Conservation (phyloP, 306 rosid species). For the Urtica urens region DNA sequence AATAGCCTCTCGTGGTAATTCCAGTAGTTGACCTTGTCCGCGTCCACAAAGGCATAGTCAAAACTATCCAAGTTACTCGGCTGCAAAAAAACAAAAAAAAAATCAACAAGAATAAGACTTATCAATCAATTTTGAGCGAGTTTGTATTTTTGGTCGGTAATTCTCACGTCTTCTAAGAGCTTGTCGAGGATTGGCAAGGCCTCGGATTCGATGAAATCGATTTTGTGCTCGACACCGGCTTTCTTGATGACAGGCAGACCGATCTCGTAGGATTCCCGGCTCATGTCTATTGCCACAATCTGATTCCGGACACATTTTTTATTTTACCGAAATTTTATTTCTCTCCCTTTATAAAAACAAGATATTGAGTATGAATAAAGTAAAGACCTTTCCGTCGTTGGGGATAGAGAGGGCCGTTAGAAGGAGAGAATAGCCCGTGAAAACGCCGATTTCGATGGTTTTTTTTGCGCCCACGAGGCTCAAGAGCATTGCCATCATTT, state of each 20-base stretch:
- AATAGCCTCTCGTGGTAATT: slow-evolving; percentile 44
- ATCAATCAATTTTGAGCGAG: not conserved
- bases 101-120: not conserved
- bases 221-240: slow-evolving; percentile 60
- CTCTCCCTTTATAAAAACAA: no score
- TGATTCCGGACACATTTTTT: slow-evolving; percentile 11
- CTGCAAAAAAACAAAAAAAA: slow-evolving; percentile 19
- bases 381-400: slow-evolving; percentile 33
- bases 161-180: slow-evolving; percentile 34
- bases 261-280: slow-evolving; percentile 34
- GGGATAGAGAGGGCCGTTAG: slow-evolving; percentile 54
- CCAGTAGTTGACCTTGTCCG: slow-evolving; percentile 40
- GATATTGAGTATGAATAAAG: not conserved
- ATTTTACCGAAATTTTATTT: no score
- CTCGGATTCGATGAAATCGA: slow-evolving; percentile 37
- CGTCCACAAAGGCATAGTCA: slow-evolving; percentile 48
- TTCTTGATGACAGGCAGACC: slow-evolving; percentile 46
- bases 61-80: slow-evolving; percentile 33
- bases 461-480: slow-evolving; percentile 36
- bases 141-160: not conserved
- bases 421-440: slow-evolving; percentile 60
- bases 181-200: slow-evolving; percentile 44
- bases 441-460: slow-evolving; percentile 51
- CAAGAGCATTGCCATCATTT: slow-evolving; percentile 34
- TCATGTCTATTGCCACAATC: slow-evolving; percentile 46